phyloP scores from a whole-genome alignment of 2,329 filamentous ascomycete genomes.

The Thelonectria rubi region DNA sequence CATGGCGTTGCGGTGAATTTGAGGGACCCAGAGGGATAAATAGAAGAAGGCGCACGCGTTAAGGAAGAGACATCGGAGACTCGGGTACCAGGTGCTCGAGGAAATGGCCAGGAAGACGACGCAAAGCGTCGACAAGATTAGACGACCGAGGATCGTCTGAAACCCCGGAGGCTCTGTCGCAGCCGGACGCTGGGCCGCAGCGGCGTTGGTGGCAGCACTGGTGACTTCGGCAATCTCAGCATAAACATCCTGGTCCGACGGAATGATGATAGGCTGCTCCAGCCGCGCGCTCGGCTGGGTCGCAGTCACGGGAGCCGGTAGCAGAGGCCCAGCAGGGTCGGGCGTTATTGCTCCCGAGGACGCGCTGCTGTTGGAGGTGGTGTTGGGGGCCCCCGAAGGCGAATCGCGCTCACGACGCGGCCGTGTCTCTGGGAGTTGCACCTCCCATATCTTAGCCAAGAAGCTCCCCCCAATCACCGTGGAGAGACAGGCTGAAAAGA shows the following conservation, averaged over 20 bases:
- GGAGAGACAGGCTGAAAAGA: constrained; percentile 61
- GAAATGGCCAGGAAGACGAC: constrained; percentile 68
- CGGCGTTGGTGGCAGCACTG: constrained; percentile 46
- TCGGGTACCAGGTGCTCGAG: constrained; percentile 68
- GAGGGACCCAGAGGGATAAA: constrained; percentile 90
- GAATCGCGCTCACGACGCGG: constrained; percentile 54
- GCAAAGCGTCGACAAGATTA: constrained; percentile 64
- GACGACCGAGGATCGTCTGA: constrained; percentile 65
- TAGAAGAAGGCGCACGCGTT: constrained; percentile 77
- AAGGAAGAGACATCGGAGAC: constrained; percentile 64
- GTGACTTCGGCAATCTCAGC: constrained; percentile 64
- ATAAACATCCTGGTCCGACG: constrained; percentile 71
- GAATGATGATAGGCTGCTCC: constrained; percentile 63
- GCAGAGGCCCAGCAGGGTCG: constrained; percentile 42
- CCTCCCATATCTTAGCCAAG: constrained; percentile 66
- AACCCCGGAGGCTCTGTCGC: constrained; percentile 52
- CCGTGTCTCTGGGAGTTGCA: constrained; percentile 65
- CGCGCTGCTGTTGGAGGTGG: constrained; percentile 34
- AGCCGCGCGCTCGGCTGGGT: constrained; percentile 31
- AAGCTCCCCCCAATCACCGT: constrained; percentile 67
- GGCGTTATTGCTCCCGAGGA: constrained; percentile 39
- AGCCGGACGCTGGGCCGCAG: constrained; percentile 38
- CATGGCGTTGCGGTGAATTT: constrained; percentile 89
- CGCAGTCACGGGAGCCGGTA: constrained; percentile 55
- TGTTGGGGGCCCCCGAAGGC: constrained; percentile 32